A percentile compares a stretch with the other conserved stretches of the same genome.
phyloP scores from a whole-genome alignment of 352 stramenopile genomes.

The Pythium volutum region DNA sequence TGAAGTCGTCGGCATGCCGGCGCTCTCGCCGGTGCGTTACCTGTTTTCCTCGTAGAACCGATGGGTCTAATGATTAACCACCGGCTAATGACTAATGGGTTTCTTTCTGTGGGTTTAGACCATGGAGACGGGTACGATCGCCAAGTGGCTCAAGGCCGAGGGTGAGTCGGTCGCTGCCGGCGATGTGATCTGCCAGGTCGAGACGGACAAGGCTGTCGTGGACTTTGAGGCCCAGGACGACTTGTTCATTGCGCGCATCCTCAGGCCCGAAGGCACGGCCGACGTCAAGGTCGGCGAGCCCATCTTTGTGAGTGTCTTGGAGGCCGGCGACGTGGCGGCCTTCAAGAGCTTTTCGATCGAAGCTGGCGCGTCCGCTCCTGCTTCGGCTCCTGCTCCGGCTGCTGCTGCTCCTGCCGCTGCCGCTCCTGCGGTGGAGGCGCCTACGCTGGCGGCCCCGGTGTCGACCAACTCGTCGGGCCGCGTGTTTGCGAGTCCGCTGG shows the following conservation, averaged over 20 bases:
- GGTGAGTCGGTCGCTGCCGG: conserved; percentile 90
- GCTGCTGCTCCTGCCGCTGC: conserved; percentile 14
- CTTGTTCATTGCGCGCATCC: conserved; percentile 93
- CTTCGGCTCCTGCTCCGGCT: neutral
- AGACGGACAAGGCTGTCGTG: conserved; percentile 98
- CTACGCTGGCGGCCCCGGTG: conserved; percentile 8
- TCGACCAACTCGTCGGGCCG: conserved; percentile 47
- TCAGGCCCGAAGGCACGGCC: conserved; percentile 76
- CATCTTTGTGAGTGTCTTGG: conserved; percentile 64
- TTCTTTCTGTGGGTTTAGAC: conserved; percentile 43
- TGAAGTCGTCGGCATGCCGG: conserved; percentile 72
- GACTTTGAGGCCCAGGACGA: conserved; percentile 98
- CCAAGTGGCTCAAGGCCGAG: conserved; percentile 92
- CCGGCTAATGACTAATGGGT: neutral
- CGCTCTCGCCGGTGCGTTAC: conserved; percentile 12
- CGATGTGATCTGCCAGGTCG: conserved; percentile 93
- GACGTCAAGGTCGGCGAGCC: conserved; percentile 85
- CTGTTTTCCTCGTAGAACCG: neutral
- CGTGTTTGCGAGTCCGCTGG: conserved; percentile 93
- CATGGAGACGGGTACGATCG: conserved; percentile 95
- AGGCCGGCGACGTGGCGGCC: conserved; percentile 52
- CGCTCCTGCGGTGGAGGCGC: conserved; percentile 14
- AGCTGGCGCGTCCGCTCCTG: neutral
- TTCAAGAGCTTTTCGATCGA: conserved; percentile 57
- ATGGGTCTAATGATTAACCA: neutral